Evolutionary conservation across 495 filamentous ascomycete species (phyloP), one percentile per base, ranked within the genome.

Genomic region (Penicillium dipodomyicola): DNA sequence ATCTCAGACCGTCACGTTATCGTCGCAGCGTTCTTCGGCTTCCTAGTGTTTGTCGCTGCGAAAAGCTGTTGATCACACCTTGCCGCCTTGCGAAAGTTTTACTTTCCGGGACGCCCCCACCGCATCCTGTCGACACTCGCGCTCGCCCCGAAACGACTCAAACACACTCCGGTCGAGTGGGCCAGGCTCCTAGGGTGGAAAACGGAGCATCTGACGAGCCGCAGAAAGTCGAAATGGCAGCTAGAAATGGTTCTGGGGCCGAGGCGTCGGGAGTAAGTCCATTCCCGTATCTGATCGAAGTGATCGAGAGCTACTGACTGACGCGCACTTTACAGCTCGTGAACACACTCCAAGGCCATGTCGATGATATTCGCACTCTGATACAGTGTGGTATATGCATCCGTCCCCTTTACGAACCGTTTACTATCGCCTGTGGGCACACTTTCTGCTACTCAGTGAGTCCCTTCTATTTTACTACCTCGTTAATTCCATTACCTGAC

Each of bases 401-500:
- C 37, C 77, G 83, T 20, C 79, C 87, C 30, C 73, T 90, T 12
- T 90, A 87, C 72, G 87, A 90, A 61, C 87, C 87, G 8, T 90
- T 85, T 67, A 86, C 80, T 19, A 80, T 88, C 40, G 79, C 82
- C 40, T 90, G 87, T 61, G 87, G 87, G 1, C 87, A 90, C 70
- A 88, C 87, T 5, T 90, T 88, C 62, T 90, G 87, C 67, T 90
- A 90, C 62, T 83, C 79, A 42, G 84, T 87, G 55, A 63, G 79
- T 67, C 19, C 12, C 1, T 17, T 33, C 55, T 39, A 39, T 17
- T 17, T 20, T 22, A 14, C 35, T 14, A 52, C 14, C 27, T 32
- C 53, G 43, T 9, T 22, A 33, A 17, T 39, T 14, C 11, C 14
- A 17, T n/a, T 48, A 5, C 9, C 17, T 53, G 43, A 44, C 67